Base-by-base conservation (phyloP, 208 protist genomes). In the Trypanosoma grayi region DNA sequence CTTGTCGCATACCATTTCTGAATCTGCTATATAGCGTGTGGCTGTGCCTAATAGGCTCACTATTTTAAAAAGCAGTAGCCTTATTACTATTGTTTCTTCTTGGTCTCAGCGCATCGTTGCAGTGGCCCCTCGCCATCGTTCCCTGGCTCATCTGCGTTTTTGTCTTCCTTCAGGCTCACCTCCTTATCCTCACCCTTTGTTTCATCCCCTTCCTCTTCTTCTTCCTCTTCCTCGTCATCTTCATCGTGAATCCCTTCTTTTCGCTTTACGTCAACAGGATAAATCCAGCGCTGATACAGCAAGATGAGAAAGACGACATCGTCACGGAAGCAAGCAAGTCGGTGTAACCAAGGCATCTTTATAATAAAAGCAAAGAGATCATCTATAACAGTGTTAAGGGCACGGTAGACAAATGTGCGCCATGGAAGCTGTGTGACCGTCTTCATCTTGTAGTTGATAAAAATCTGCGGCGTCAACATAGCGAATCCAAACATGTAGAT, bases 361-460 rank as follows among this genome's bases (percentile, higher is more conserved):
- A 99, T 98, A 56, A 99, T 93, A 75, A 99, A 99, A 2, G 98
- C 96, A 72, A 99, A 99, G 10, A 99, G 73, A 75, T 99, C 98
- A 79, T 99, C 98, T 63, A 99, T 99, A 61, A 99, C 96, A 0
- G 98, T 99, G 70, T 98, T 99, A 33, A 99, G 79, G 6, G 88
- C 86, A 73, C 98, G 98, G 73, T 99, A 99, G 27, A 98, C 84
- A 73, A 99, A 98, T 2, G 94, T 97, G 48, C 93, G 84, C 96
- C 97, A 99, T 30, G 98, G 98, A 53, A 99, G 74, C 70, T 98
- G 97, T 0, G 96, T 95, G 5, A 99, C 98, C 22, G 83, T 97
- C 77, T 99, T 99, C 70, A 99, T 79, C 66, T 98, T 98, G 70
- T 99, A 99, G 75, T 99, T 99, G 62, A 99, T 98, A 67, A 99